A percentile compares a stretch with the other conserved stretches of the same genome.
These are phyloP conservation scores for Penicillium odoratum DNA, from an alignment of 495 filamentous ascomycete genomes.

Conservation along the genomic window DNA sequence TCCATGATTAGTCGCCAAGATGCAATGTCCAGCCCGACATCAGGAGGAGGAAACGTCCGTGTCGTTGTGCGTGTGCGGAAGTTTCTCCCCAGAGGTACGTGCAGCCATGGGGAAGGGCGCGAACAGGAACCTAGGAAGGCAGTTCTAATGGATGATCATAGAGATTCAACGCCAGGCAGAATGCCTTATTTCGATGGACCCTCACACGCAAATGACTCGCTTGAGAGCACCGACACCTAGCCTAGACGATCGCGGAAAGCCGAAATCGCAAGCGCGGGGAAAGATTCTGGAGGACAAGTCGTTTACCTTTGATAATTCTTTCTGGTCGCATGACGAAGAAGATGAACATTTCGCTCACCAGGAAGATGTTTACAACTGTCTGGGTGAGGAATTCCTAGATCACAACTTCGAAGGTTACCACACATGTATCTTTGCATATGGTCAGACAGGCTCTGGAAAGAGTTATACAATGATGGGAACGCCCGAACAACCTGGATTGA, in stretches of 20 bases:
- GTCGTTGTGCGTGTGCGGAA: constrained; percentile 92
- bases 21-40: constrained; percentile 36
- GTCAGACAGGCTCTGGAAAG: constrained; percentile 96
- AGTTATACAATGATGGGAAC: constrained; percentile 99
- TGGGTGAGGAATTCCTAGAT: constrained; percentile 96
- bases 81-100: constrained; percentile 83
- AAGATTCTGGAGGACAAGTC: constrained; percentile 82
- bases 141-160: constrained; percentile 33
- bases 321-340: constrained; percentile 81
- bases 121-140: background rate
- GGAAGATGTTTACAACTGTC: constrained; percentile 88
- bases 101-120: background rate
- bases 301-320: constrained; percentile 96
- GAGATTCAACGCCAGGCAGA: constrained; percentile 77
- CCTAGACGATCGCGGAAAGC: constrained; percentile 61
- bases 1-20: constrained; percentile 38
- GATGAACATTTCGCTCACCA: constrained; percentile 82
- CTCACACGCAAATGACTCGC: constrained; percentile 74
- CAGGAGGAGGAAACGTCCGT: constrained; percentile 85
- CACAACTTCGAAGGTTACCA: constrained; percentile 99
- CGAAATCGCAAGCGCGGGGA: constrained; percentile 63
- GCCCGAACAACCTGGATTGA: constrained; percentile 80
- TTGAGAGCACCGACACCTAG: constrained; percentile 64
- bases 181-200: constrained; percentile 91
- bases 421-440: constrained; percentile 98